Evolutionary conservation across 305 asterid genomes (phyloP).

Genomic region (Salvia sclarea): DNA sequence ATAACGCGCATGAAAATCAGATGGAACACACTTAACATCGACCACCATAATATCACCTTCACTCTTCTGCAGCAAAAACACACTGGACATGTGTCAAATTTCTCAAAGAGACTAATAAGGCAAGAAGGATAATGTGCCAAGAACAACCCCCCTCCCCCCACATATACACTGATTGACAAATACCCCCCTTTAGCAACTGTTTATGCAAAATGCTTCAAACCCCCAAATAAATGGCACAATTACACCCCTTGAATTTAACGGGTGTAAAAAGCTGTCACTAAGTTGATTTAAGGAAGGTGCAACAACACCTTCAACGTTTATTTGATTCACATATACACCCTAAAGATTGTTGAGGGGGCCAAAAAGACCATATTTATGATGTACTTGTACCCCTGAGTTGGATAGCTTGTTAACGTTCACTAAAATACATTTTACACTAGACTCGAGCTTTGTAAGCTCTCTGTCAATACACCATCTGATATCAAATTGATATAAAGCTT

Average conservation of each 20-base stretch:
- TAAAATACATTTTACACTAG: neutral
- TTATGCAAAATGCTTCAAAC: neutral
- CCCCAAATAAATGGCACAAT: neutral
- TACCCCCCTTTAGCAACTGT: neutral
- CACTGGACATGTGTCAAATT: constrained; percentile 27
- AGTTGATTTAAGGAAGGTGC: neutral
- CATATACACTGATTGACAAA: neutral
- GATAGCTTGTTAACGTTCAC: neutral
- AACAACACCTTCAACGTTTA: no score
- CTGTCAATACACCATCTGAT: neutral
- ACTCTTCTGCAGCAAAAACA: constrained; percentile 60
- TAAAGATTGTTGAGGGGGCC: neutral
- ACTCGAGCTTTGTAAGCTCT: neutral
- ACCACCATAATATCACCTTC: constrained; percentile 71
- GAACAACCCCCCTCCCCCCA: neutral
- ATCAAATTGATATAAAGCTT: no score
- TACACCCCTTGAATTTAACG: neutral
- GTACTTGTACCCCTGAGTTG: neutral
- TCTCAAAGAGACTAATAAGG: constrained; percentile 18
- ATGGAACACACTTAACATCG: constrained; percentile 79
- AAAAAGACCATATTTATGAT: neutral
- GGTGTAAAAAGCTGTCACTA: neutral
- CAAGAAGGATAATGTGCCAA: neutral
- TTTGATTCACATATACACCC: neutral
- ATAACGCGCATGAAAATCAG: constrained; percentile 85